Percentiles rank a stretch among this genome's conserved stretches.
These are phyloP conservation scores for Aspergillus heteromorphus DNA, from an alignment of 495 filamentous ascomycete genomes.

Conservation along the genomic window DNA sequence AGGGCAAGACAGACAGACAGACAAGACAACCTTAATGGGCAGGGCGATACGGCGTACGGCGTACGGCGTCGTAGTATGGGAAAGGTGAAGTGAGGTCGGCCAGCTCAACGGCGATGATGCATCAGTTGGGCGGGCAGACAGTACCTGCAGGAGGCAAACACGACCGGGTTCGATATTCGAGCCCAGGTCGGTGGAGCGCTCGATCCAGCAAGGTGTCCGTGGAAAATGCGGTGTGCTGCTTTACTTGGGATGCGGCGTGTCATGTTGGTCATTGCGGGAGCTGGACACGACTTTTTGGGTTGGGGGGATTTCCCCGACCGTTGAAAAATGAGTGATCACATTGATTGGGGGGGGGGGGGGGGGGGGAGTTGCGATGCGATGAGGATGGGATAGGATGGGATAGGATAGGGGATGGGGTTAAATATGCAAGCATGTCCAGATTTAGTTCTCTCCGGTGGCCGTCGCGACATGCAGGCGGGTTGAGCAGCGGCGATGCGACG, in stretches of 20 bases:
- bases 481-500: neutral
- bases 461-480: neutral
- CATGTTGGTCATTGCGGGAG: neutral
- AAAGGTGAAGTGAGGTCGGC: neutral
- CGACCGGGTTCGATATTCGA: constrained; percentile 4
- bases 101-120: constrained; percentile 5
- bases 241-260: constrained; percentile 1
- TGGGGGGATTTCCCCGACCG: neutral
- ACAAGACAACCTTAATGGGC: constrained; percentile 1
- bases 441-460: neutral
- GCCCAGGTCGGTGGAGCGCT: neutral
- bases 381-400: constrained; percentile 4
- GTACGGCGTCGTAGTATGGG: too few species aligned
- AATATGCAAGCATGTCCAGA: neutral
- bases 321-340: constrained; percentile 1
- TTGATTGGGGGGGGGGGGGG: neutral
- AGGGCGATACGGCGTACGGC: neutral
- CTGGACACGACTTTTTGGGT: neutral
- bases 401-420: neutral
- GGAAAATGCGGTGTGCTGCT: constrained; percentile 2
- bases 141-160: constrained; percentile 3
- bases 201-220: neutral
- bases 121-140: neutral
- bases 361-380: neutral
- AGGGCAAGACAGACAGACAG: too few species aligned